Conservation (phyloP, 768 basidiomycete genomes). For the Leccinum incarnatum region DNA sequence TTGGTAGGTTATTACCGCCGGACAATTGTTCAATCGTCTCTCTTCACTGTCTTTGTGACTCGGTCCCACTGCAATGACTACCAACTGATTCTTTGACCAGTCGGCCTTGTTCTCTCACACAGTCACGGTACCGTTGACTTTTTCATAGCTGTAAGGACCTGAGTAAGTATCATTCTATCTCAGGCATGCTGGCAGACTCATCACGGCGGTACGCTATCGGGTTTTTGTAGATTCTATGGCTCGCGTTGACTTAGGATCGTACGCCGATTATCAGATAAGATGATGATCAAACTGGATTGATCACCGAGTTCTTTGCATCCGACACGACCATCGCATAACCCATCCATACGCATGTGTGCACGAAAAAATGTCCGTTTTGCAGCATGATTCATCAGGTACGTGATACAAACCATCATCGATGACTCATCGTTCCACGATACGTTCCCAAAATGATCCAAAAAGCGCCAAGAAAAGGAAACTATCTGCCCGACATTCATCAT, state of each 20-base stretch:
- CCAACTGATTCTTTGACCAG: too few species aligned
- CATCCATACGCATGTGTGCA: not conserved
- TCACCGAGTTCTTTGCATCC: not conserved
- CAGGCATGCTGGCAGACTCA: too few species aligned
- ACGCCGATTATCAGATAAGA: not conserved
- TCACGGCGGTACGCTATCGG: too few species aligned
- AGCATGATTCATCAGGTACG: not conserved
- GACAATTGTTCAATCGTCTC: not conserved
- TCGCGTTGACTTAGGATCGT: not conserved
- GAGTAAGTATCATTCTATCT: too few species aligned
- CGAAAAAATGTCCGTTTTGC: not conserved
- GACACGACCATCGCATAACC: not conserved
- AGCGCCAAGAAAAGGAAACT: not conserved
- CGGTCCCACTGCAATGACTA: too few species aligned
- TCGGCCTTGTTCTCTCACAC: too few species aligned
- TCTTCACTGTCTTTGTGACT: too few species aligned
- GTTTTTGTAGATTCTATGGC: too few species aligned
- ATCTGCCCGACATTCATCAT: not conserved
- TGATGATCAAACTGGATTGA: not conserved
- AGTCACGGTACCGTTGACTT: too few species aligned
- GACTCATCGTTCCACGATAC: not conserved
- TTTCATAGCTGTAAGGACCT: not conserved
- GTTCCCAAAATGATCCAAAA: not conserved
- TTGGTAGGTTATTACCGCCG: not conserved
- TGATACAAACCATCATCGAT: not conserved